These are phyloP conservation scores for Candida maris DNA, from an alignment of 805 yeast genomes.

Conservation along the genomic window DNA sequence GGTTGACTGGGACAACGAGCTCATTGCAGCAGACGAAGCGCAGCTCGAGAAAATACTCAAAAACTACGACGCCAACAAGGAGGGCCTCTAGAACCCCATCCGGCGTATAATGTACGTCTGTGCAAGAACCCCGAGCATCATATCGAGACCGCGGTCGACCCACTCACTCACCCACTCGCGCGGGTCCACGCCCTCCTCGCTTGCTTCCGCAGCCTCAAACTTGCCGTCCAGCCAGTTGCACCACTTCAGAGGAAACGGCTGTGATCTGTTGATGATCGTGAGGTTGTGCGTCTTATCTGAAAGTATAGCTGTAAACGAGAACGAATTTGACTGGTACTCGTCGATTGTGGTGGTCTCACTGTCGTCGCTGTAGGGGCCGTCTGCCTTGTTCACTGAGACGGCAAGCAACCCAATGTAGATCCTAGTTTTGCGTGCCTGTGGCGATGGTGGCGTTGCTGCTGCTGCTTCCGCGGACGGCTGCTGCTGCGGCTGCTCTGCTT, in stretches of 20 bases:
- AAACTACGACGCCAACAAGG: conserved; percentile 29
- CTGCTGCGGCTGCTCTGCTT: conserved; percentile 1
- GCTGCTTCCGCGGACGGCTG: not conserved
- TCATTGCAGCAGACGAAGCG: conserved; percentile 47
- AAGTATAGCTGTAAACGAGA: conserved; percentile 71
- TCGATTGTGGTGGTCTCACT: conserved; percentile 37
- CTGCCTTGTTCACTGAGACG: conserved; percentile 23
- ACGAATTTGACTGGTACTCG: conserved; percentile 48
- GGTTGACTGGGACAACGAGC: conserved; percentile 60
- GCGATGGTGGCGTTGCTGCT: not conserved
- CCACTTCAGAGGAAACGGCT: conserved; percentile 89
- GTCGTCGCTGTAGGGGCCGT: conserved; percentile 19
- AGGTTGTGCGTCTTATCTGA: conserved; percentile 78
- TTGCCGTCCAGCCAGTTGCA: conserved; percentile 79
- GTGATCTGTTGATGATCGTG: conserved; percentile 72
- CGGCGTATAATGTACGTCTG: conserved; percentile 87
- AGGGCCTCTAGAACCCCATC: conserved; percentile 55
- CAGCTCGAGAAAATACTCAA: conserved; percentile 42
- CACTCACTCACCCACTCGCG: conserved; percentile 77
- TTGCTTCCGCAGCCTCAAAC: conserved; percentile 17
- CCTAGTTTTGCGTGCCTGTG: conserved; percentile 21
- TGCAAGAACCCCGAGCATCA: conserved; percentile 81
- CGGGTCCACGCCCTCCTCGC: conserved; percentile 57
- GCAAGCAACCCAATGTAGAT: conserved; percentile 34
- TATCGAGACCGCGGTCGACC: conserved; percentile 73